A percentile compares a stretch with the other conserved stretches of the same genome.
Conservation (phyloP, 805 yeast species). For the Saturnispora galanensis region DNA sequence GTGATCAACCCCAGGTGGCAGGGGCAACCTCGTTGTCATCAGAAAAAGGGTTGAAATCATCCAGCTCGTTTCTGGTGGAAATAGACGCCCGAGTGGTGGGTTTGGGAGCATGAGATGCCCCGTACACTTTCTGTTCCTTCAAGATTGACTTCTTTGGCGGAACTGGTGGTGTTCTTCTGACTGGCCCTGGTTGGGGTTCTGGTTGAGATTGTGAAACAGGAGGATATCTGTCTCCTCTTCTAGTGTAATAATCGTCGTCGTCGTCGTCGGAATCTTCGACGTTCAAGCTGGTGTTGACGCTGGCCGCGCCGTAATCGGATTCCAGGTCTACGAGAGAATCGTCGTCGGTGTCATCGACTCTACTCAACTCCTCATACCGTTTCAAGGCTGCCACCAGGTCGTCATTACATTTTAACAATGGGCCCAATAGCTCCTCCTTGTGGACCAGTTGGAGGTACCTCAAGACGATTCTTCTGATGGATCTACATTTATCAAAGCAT, state of each 20-base stretch:
- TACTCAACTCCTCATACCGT: slow-evolving; percentile 50
- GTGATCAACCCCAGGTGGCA: slow-evolving; percentile 21
- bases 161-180: slow-evolving; percentile 21
- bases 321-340: slow-evolving; percentile 33
- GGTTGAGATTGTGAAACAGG: background rate
- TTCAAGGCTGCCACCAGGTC: slow-evolving; percentile 70
- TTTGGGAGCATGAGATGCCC: background rate
- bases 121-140: slow-evolving; percentile 6
- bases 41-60: slow-evolving; percentile 24
- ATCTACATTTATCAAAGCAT: slow-evolving; percentile 65
- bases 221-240: slow-evolving; percentile 3
- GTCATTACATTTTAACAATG: slow-evolving; percentile 82
- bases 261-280: slow-evolving; percentile 3
- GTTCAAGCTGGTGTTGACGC: background rate
- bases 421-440: slow-evolving; percentile 80
- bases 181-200: background rate
- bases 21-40: slow-evolving; percentile 24
- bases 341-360: slow-evolving; percentile 32
- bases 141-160: slow-evolving; percentile 19
- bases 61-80: slow-evolving; percentile 12
- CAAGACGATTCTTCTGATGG: slow-evolving; percentile 66
- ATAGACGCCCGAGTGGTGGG: background rate
- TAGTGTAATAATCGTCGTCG: slow-evolving; percentile 5
- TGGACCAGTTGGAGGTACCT: slow-evolving; percentile 77
- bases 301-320: slow-evolving; percentile 17